Base-by-base conservation (phyloP, 345 rosid genomes). In the Balakata baccata region DNA sequence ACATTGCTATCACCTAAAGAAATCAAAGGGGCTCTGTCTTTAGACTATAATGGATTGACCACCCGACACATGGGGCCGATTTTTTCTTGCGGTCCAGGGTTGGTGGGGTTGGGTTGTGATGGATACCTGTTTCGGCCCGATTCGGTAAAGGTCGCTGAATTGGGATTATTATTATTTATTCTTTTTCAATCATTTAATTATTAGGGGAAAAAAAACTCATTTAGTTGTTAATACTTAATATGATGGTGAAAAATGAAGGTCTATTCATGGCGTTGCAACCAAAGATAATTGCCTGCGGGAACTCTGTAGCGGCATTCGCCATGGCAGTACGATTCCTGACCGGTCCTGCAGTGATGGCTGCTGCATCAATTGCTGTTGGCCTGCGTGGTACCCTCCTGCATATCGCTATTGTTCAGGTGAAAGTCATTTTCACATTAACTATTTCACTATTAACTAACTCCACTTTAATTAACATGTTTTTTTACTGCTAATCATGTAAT, bases 271-370 rank as follows among this genome's bases (percentile, higher is more conserved):
- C 79, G 39, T 56, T 80, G 47, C 82, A 80, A 75, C 82, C 82
- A 5, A 80, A 80, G 74, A 46, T 80, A 34, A 75, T 80, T 38
- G 82, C 82, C 0, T 80, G 82, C 47, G 82, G 82, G 43, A 80
- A 80, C 18, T 71, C 76, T 0, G 82, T 80, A 0, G 82, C 82
- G 0, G 63, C 79, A 5, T 80, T 80, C 14, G 79, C 82, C 54
- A 80, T 80, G 82, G 82, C 82, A 2, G 82, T 80, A 23, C 57
- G 82, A 41, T 80, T 80, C 70, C 49, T 80, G 23, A 80, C 82
- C 16, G 82, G 82, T 57, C 82, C 82, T 16, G 82, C 82, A 3
- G 82, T 80, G 13, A 80, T 80, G 82, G 82, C 82, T 17, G 82
- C 82, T 0, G 79, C 82, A 34, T 80, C 82, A n/a, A 80, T 80